phyloP scores from a whole-genome alignment of 306 rosid genomes.

The Carpinus fangiana region DNA sequence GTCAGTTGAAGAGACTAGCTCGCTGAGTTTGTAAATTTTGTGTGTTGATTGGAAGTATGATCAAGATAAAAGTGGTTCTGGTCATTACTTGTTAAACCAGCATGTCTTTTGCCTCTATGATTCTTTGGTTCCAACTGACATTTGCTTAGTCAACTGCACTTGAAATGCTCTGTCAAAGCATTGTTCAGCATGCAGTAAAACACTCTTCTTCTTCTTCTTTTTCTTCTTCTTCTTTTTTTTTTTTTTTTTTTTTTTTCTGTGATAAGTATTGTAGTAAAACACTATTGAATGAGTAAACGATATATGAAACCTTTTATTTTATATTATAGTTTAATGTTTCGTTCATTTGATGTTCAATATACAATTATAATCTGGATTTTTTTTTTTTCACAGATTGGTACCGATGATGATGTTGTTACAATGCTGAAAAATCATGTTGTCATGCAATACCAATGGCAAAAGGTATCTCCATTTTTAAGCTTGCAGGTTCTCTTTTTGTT shows the following conservation, averaged over 20 bases:
- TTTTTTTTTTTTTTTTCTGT: no score
- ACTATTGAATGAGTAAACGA: not conserved
- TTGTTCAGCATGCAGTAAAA: not conserved
- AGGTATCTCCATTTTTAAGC: slow-evolving; percentile 47
- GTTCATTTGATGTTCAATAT: not conserved
- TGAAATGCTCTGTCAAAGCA: not conserved
- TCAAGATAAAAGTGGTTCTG: slow-evolving; percentile 6
- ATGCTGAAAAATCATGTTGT: slow-evolving; percentile 72
- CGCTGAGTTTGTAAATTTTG: not conserved
- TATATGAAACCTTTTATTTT: slow-evolving; percentile 10
- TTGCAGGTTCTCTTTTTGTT: slow-evolving; percentile 3
- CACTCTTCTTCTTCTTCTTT: not conserved
- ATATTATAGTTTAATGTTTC: not conserved
- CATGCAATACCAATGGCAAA: slow-evolving; percentile 76
- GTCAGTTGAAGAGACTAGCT: not conserved
- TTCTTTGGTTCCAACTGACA: not conserved
- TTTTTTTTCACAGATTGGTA: slow-evolving; percentile 59
- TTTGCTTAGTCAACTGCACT: not conserved
- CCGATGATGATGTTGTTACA: slow-evolving; percentile 50
- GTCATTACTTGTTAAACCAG: not conserved
- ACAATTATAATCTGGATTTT: not conserved
- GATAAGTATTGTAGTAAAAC: not conserved
- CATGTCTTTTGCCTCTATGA: not conserved
- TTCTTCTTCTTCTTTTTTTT: no score
- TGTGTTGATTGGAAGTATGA: not conserved